Evolutionary conservation across 495 filamentous ascomycete genomes (phyloP).

Genomic region (Eremomyces bilateralis): DNA sequence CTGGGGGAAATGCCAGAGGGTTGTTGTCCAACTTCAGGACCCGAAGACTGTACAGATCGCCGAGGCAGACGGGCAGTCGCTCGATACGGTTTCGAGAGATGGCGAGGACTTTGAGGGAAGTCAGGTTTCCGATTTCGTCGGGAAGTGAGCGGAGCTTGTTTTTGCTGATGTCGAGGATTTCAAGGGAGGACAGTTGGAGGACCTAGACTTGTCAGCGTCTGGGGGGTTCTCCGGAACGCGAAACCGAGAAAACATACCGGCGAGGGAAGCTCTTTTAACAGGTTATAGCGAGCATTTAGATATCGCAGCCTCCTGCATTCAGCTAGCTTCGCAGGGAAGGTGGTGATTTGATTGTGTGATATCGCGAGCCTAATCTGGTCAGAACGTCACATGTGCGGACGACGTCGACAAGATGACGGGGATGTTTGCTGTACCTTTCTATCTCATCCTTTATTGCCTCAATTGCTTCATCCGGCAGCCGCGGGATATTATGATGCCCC

Average conservation of each 20-base stretch:
- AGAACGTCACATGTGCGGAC: too few relatives aligned
- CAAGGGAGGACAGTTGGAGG: constrained; percentile 62
- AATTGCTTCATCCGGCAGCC: constrained; percentile 70
- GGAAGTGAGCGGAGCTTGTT: constrained; percentile 66
- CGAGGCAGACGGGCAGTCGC: constrained; percentile 58
- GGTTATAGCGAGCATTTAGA: constrained; percentile 80
- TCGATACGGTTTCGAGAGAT: constrained; percentile 70
- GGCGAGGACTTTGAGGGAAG: constrained; percentile 22
- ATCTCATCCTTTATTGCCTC: constrained; percentile 85
- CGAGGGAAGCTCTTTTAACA: constrained; percentile 68
- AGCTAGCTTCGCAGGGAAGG: constrained; percentile 61
- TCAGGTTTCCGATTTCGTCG: constrained; percentile 55
- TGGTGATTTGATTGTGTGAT: constrained; percentile 67
- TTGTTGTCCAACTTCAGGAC: constrained; percentile 78
- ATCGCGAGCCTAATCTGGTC: constrained; percentile 63
- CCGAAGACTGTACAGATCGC: constrained; percentile 71
- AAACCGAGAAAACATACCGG: constrained; percentile 35
- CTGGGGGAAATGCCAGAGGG: constrained; percentile 48
- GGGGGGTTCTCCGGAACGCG: background rate
- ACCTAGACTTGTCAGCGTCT: constrained; percentile 24
- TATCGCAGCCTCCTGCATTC: constrained; percentile 77
- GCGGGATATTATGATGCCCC: constrained; percentile 57
- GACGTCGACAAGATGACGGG: constrained; percentile 5
- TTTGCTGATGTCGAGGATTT: constrained; percentile 77
- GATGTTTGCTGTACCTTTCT: constrained; percentile 47